These are phyloP conservation scores for Triticum turgidum DNA, from an alignment of 176 grass and related monocot genomes.

Conservation along the genomic window DNA sequence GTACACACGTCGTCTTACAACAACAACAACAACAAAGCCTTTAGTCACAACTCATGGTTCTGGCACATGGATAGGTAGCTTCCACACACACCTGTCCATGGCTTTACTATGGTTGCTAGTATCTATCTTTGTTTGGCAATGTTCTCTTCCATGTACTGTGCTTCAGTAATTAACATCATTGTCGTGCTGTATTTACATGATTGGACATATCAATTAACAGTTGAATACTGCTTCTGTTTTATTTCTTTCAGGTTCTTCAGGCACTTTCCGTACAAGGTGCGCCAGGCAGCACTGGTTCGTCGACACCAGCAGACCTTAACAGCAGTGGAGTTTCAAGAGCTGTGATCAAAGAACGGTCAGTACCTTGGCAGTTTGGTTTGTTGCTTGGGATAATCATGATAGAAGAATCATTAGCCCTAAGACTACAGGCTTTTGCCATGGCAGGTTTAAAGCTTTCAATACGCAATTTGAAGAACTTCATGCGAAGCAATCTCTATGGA, in stretches of 20 bases:
- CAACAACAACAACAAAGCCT: too few relatives aligned
- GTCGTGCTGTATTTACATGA: not conserved
- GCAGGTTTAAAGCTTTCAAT: slow-evolving; percentile 93
- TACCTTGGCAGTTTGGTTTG: not conserved
- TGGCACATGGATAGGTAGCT: too few relatives aligned
- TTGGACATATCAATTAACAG: not conserved
- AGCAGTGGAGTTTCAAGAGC: slow-evolving; percentile 86
- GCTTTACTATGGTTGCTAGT: not conserved
- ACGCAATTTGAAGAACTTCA: slow-evolving; percentile 91
- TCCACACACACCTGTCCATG: too few relatives aligned
- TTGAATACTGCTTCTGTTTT: slow-evolving; percentile 27
- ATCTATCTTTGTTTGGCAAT: slow-evolving; percentile 4
- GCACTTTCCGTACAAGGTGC: slow-evolving; percentile 85
- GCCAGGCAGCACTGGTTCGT: slow-evolving; percentile 40
- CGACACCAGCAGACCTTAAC: slow-evolving; percentile 45
- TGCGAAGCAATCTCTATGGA: slow-evolving; percentile 86
- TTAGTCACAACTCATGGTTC: too few relatives aligned
- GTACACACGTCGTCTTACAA: not conserved
- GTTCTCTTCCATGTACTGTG: slow-evolving; percentile 4
- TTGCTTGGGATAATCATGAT: not conserved
- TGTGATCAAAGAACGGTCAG: slow-evolving; percentile 74
- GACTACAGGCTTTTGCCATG: not conserved
- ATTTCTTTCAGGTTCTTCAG: slow-evolving; percentile 74
- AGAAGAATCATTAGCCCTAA: not conserved
- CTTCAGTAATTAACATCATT: not conserved